These are phyloP conservation scores for Populus pruinosa DNA, from an alignment of 345 rosid species.

Conservation along the genomic window DNA sequence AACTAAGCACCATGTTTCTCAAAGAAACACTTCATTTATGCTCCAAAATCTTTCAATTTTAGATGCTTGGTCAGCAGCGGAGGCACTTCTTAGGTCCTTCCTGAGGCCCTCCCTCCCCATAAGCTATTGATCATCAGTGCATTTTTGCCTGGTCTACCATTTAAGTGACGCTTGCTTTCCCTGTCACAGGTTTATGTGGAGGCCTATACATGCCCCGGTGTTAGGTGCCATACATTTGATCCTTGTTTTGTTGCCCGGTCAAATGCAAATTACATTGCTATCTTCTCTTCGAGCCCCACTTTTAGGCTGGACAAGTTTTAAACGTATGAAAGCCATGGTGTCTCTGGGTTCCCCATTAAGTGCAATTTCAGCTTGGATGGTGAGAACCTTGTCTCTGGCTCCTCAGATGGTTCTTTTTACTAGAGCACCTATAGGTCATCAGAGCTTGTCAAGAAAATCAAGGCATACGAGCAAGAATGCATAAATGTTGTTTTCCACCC, in stretches of 20 bases:
- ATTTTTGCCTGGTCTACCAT: too few species aligned
- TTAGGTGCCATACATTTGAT: too few species aligned
- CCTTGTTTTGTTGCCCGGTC: too few species aligned
- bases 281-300: constrained; percentile 34
- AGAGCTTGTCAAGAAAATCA: constrained; percentile 47
- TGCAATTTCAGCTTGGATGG: constrained; percentile 76
- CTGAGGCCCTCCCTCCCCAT: background rate
- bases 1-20: background rate
- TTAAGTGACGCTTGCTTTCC: too few species aligned
- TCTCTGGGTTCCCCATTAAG: constrained; percentile 77
- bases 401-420: constrained; percentile 73
- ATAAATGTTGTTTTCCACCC: constrained; percentile 70
- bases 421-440: constrained; percentile 48
- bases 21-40: background rate
- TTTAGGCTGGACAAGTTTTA: constrained; percentile 78
- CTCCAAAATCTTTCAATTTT: background rate
- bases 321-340: constrained; percentile 69
- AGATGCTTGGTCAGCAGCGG: background rate
- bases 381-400: constrained; percentile 63
- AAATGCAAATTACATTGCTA: too few species aligned
- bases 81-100: background rate
- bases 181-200: too few species aligned
- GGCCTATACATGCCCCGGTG: too few species aligned
- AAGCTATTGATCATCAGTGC: background rate
- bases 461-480: constrained; percentile 67